Evolutionary conservation across 495 filamentous ascomycete species (phyloP).

Genomic region (Oidiodendron maius): DNA sequence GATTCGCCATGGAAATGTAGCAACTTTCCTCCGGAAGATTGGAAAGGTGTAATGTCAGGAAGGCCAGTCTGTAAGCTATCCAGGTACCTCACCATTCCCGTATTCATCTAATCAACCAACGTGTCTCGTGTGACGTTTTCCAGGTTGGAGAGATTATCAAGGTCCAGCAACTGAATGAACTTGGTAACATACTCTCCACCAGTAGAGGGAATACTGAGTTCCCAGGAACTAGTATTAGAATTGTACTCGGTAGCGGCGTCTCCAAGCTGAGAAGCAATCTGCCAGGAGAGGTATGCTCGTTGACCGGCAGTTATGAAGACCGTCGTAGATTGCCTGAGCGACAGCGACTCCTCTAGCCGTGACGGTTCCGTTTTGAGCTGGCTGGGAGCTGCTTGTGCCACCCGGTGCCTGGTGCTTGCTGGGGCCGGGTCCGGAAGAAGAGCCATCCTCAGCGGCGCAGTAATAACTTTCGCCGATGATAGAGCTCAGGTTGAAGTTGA

Average conservation of each 20-base stretch:
- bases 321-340: constrained; percentile 33
- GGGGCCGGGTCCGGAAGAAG: constrained; percentile 12
- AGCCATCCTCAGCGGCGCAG: constrained; percentile 33
- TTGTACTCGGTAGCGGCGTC: constrained; percentile 40
- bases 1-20: constrained; percentile 47
- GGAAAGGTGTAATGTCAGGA: constrained; percentile 39
- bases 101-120: constrained; percentile 39
- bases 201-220: constrained; percentile 27
- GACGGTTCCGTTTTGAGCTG: constrained; percentile 40
- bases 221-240: constrained; percentile 30
- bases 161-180: constrained; percentile 31
- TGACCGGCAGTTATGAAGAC: constrained; percentile 38
- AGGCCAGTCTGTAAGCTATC: constrained; percentile 40
- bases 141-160: constrained; percentile 29
- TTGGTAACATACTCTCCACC: constrained; percentile 35
- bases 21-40: constrained; percentile 42
- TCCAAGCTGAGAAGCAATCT: constrained; percentile 31
- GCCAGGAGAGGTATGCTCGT: constrained; percentile 42
- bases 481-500: constrained; percentile 38
- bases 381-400: constrained; percentile 20
- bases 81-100: constrained; percentile 26
- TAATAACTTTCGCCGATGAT: constrained; percentile 43
- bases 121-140: constrained; percentile 44
- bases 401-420: constrained; percentile 14
- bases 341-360: constrained; percentile 33